These are phyloP conservation scores for Lachancea fermentati DNA, from an alignment of 805 yeast species.

Conservation along the genomic window DNA sequence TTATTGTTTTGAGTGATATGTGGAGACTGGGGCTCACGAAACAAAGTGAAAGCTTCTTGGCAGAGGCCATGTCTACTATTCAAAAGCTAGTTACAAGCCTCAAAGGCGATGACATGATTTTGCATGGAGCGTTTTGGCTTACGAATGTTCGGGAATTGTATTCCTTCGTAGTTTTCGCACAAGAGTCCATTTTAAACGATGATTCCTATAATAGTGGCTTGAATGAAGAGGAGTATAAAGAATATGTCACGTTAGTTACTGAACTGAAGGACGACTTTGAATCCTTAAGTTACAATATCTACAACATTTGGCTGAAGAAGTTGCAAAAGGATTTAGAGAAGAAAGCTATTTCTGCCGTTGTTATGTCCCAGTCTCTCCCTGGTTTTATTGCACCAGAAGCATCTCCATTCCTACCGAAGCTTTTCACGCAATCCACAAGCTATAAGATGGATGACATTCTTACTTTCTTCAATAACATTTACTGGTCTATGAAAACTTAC, in stretches of 20 bases:
- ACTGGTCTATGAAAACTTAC: conserved; percentile 90
- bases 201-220: conserved; percentile 74
- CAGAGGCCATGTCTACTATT: conserved; percentile 80
- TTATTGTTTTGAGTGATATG: conserved; percentile 90
- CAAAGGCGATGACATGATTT: conserved; percentile 80
- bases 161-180: conserved; percentile 92
- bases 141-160: conserved; percentile 93
- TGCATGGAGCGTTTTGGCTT: conserved; percentile 96
- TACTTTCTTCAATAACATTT: conserved; percentile 81
- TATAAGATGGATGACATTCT: conserved; percentile 93
- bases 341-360: conserved; percentile 92
- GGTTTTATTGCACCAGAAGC: conserved; percentile 89
- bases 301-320: conserved; percentile 95
- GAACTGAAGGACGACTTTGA: conserved; percentile 93
- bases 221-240: conserved; percentile 86
- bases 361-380: conserved; percentile 89
- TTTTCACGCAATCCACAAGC: conserved; percentile 64
- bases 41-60: conserved; percentile 86
- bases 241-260: conserved; percentile 81
- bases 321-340: conserved; percentile 85
- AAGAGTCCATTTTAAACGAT: conserved; percentile 81
- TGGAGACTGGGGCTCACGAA: conserved; percentile 94
- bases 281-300: conserved; percentile 85
- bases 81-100: conserved; percentile 76
- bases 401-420: conserved; percentile 73